Evolutionary conservation across 2,329 filamentous ascomycete species (phyloP), one percentile per base, ranked within the genome.

Genomic region (Aphanocladium album): DNA sequence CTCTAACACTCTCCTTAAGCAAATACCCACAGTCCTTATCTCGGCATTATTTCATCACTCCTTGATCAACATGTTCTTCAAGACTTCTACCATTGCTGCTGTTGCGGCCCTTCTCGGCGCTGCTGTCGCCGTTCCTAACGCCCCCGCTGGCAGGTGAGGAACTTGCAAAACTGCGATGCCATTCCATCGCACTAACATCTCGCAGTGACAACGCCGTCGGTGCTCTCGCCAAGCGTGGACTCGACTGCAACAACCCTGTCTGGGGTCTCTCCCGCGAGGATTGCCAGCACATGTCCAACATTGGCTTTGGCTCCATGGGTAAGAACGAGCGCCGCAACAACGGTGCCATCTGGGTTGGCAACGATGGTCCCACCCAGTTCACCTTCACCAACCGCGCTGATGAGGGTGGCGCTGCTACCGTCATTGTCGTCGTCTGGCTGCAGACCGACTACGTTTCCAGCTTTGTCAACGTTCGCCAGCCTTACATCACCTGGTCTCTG

Each of bases 401-500:
- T 35, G 45, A 53, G 30, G 23, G 43, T n/a, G 57, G 56, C 1
- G 62, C 67, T 11, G 60, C 55, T 3, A 65, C 67, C 17, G 33
- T 70, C 27, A 68, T 61, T n/a, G 45, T 73, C 25, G 62, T 73
- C 43, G 30, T 72, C 14, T 72, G 70, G 68, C 62, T 71, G 62
- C 60, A 60, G 12, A 57, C 65, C 3, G 5, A 46, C 7, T 53
- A 56, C 21, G 41, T 66, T 45, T 62, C 70, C 9, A 67, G 64
- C 30, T 71, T 71, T 49, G 66, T 73, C 64, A 70, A 70, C 63
- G 65, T 63, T 7, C 67, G 68, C 41, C 25, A 23, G 8, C 66
- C 70, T n/a, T 62, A 67, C 49, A 70, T 80, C 63, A 73, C 73
- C 43, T 71, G 76, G 62, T 72, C 74, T 11, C 67, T 80, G 56